Base-by-base conservation (phyloP, 2,329 filamentous ascomycete genomes). In the Ophiostoma populinum region DNA sequence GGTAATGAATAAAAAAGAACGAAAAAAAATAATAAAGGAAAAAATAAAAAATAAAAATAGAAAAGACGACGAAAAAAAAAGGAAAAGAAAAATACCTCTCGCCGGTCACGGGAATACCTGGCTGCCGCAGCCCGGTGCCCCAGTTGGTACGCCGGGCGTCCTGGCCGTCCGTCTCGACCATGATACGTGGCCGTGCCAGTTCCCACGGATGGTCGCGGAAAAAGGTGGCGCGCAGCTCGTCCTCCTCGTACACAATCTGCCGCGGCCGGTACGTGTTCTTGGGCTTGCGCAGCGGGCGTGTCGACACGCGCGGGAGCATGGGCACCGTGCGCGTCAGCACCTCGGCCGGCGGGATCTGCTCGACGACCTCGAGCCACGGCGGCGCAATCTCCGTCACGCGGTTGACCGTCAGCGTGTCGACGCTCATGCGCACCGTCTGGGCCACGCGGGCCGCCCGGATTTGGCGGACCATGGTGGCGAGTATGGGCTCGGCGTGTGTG, bases 131-230 rank as follows among this genome's bases (percentile, higher is more conserved):
- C 17, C 65, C 70, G 47, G 56, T 74, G 46, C 76, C 80, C 87
- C 87, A 95, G 55, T 94, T 73, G 48, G 73, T 75, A 36, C 59
- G 63, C 52, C 77, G 70, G 34, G 71, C 63, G 50, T 98, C 87
- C 51, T 78, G 80, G 35, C 90, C 90, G 49, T 87, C 79, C 46
- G 75, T 63, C 58, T 98, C 90, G 8, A 95, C 59, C 31, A 98
- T 63, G 39, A 93, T 65, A 46, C 82, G 69, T 36, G 90, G 90
- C 42, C 87, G 69, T 13, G 90, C 90, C 50, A 98, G 61, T 58
- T 98, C 90, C 90, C 90, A 98, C 5, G 90, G 90, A 53, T 98
- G 90, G 55, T 98, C 87, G 49, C 67, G 73, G 62, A 81, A 98
- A 60, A 95, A 98, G 19, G 75, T 71, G 45, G 59, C 64, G 43